These are phyloP conservation scores for Rhodotorula diobovata DNA, from an alignment of 768 basidiomycete genomes.

Conservation along the genomic window DNA sequence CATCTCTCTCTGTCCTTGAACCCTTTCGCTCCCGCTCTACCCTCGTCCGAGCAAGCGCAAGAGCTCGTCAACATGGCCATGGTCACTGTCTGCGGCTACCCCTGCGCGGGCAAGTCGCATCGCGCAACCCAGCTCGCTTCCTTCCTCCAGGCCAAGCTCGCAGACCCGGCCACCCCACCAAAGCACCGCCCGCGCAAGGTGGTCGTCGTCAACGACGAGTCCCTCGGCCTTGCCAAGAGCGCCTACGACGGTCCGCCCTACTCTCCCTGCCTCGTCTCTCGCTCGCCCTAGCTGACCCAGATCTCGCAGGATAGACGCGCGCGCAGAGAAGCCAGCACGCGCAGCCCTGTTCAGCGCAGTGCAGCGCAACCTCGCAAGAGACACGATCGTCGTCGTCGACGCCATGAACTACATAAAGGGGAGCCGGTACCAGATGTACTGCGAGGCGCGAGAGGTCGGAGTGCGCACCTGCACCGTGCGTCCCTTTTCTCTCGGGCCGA, in stretches of 20 bases:
- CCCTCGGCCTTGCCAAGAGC: slow-evolving; percentile 22
- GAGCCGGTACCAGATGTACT: slow-evolving; percentile 96
- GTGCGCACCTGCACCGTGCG: slow-evolving; percentile 80
- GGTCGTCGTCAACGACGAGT: slow-evolving; percentile 42
- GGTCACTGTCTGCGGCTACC: slow-evolving; percentile 81
- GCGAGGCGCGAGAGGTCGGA: slow-evolving; percentile 82
- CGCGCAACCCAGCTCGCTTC: slow-evolving; percentile 62
- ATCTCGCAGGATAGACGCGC: slow-evolving; percentile 58
- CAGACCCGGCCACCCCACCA: not conserved
- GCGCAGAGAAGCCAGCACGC: slow-evolving; percentile 78
- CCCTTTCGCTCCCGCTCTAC: too few relatives aligned
- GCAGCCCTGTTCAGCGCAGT: slow-evolving; percentile 76
- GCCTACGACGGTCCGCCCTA: slow-evolving; percentile 39
- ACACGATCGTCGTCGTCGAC: slow-evolving; percentile 82
- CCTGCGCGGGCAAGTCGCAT: slow-evolving; percentile 78
- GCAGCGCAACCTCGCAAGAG: slow-evolving; percentile 64
- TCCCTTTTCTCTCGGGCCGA: slow-evolving; percentile 28
- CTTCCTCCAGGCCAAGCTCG: slow-evolving; percentile 52
- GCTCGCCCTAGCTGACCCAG: not conserved
- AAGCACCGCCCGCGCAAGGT: slow-evolving; percentile 16
- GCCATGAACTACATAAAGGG: slow-evolving; percentile 97
- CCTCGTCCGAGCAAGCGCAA: too few relatives aligned
- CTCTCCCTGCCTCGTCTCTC: not conserved
- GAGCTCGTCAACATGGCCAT: slow-evolving; percentile 64
- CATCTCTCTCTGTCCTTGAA: not conserved